Conservation (phyloP, 2,329 filamentous ascomycete genomes). For the Trichoderma arundinaceum region DNA sequence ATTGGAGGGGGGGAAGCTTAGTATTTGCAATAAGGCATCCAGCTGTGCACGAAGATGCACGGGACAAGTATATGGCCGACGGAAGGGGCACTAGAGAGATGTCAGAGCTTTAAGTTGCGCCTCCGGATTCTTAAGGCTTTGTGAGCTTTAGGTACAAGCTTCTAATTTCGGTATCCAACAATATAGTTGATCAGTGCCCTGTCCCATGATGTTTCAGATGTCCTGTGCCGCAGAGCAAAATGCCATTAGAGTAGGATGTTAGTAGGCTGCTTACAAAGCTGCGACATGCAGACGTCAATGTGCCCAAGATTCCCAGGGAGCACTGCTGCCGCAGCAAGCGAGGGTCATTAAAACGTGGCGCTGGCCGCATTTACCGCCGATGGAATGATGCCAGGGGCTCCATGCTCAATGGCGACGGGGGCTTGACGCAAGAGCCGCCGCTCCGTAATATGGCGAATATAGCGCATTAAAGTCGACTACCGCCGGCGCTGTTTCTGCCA, state of each 20-base stretch:
- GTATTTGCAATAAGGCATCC: too few species aligned
- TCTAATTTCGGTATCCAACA: background rate
- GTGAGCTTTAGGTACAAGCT: too few species aligned
- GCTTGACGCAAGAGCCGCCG: background rate
- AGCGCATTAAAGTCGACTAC: background rate
- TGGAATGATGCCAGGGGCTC: background rate
- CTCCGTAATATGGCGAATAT: background rate
- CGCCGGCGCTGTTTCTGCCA: background rate
- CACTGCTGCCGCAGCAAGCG: background rate
- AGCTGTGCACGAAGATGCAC: too few species aligned
- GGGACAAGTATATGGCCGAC: background rate
- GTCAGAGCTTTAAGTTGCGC: too few species aligned
- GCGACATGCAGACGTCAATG: background rate
- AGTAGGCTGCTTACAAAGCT: background rate
- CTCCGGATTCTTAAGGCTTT: too few species aligned
- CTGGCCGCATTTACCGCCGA: background rate
- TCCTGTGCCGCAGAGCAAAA: background rate
- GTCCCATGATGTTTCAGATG: background rate
- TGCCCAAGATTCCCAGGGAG: background rate
- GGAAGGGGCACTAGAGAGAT: background rate
- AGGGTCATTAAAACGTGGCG: background rate
- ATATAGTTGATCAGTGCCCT: background rate
- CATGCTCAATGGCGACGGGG: background rate
- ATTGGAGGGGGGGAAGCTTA: too few species aligned
- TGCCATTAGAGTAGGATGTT: background rate